Evolutionary conservation across 768 basidiomycete species (phyloP), one percentile per base, ranked within the genome.

Genomic region (Collybiopsis luxurians): DNA sequence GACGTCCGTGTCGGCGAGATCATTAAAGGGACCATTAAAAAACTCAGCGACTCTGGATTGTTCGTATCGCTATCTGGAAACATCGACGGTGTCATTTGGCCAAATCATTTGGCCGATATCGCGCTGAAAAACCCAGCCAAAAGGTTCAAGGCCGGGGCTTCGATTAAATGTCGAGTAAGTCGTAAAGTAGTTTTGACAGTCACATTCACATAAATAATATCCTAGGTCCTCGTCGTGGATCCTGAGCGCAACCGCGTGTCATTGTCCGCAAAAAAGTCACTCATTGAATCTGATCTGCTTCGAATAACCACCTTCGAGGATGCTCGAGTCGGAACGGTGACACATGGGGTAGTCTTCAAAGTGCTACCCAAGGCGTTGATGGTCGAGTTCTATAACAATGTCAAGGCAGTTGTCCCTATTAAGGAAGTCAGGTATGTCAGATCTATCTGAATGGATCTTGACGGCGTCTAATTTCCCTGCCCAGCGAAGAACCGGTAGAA

Each of bases 71-170:
- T 98, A 55, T 85, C 89, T 4, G 93, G 92, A 4, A 91, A 82
- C 58, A 86, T 98, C 30, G 93, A 97, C 65, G 97, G 92, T 27
- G 88, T 97, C 26, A 79, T 98, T 21, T 97, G 92, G 90, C 95
- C 95, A 0, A 83, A 86, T 59, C 97, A 98, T 67, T 97, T 91
- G 67, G 94, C 97, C 11, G 97, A 99, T 69, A 95, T 98, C 64
- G 68, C 75, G n/a, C 79, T 98, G 63, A 97, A 95, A 67, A 90
- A 98, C 67, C 96, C 96, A 10, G 85, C 92, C 42, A 92, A 87
- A 72, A 82, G 88, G 59, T 99, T 97, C 76, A 95, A 92, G 66
- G 74, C 80, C 21, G 95, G 95, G 24, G 79, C 80, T 3, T 81
- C 68, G 51, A 89, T 98, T 70, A 96, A 90, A 74, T 95, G 92